A percentile compares a stretch with the other conserved stretches of the same genome.
These are phyloP conservation scores for Claviceps maximensis DNA, from an alignment of 2,329 filamentous ascomycete genomes.

Conservation along the genomic window DNA sequence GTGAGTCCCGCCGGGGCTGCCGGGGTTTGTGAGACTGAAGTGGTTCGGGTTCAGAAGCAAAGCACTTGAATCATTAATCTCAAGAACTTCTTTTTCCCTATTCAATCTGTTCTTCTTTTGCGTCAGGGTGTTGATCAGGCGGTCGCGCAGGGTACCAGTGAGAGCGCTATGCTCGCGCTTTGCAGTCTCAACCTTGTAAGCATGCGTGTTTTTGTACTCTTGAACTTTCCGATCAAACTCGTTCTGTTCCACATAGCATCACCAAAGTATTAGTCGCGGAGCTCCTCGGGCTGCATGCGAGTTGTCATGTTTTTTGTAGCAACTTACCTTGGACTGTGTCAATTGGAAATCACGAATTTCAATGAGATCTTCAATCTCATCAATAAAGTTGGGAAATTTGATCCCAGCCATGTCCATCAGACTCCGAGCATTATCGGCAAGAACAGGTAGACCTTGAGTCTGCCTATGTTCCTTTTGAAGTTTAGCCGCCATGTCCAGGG, in stretches of 20 bases:
- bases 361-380: constrained; percentile 75
- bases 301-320: neutral
- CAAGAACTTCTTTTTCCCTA: constrained; percentile 54
- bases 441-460: constrained; percentile 25
- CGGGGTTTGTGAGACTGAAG: constrained; percentile 51
- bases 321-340: constrained; percentile 63
- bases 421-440: constrained; percentile 34
- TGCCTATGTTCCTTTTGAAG: constrained; percentile 43
- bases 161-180: constrained; percentile 47
- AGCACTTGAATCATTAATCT: constrained; percentile 53
- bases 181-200: constrained; percentile 49
- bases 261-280: neutral
- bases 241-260: constrained; percentile 27
- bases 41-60: constrained; percentile 55
- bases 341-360: constrained; percentile 79
- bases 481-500: constrained; percentile 58
- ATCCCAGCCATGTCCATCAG: constrained; percentile 66
- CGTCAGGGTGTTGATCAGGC: constrained; percentile 52
- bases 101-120: constrained; percentile 51
- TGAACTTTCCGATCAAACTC: constrained; percentile 50
- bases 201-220: constrained; percentile 45
- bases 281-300: too few relatives aligned
- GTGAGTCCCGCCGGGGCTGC: constrained; percentile 49
- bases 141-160: constrained; percentile 47
- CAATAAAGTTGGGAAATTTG: constrained; percentile 72